These are phyloP conservation scores for Penicillium sp. DNA, from an alignment of 2,329 filamentous ascomycete genomes.

Conservation along the genomic window DNA sequence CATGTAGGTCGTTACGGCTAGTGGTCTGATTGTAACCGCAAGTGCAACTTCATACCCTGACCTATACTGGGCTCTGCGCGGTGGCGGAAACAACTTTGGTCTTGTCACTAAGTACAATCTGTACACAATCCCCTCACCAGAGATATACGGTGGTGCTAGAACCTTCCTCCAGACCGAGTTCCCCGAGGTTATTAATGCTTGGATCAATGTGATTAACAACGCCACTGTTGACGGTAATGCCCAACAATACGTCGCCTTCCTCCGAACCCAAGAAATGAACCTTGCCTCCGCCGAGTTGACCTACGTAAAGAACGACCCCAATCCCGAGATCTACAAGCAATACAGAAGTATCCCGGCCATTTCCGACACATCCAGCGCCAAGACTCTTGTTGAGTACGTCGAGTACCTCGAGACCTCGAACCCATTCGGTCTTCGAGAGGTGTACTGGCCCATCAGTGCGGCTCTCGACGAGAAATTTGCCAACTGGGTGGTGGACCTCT, in stretches of 20 bases:
- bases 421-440: constrained; percentile 35
- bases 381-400: constrained; percentile 35
- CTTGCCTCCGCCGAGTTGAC: constrained; percentile 38
- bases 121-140: constrained; percentile 37
- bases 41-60: constrained; percentile 33
- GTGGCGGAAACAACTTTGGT: constrained; percentile 43
- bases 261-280: constrained; percentile 26
- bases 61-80: constrained; percentile 44
- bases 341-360: constrained; percentile 37
- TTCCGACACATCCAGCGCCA: constrained; percentile 31
- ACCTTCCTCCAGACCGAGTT: constrained; percentile 33
- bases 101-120: constrained; percentile 45
- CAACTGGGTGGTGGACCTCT: constrained; percentile 26
- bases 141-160: constrained; percentile 43
- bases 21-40: constrained; percentile 34
- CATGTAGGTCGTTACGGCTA: constrained; percentile 28
- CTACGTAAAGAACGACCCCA: constrained; percentile 39
- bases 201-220: constrained; percentile 33
- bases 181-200: constrained; percentile 32
- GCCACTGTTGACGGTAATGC: constrained; percentile 37
- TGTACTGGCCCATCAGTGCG: constrained; percentile 37
- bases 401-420: constrained; percentile 36
- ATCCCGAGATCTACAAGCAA: constrained; percentile 40
- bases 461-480: constrained; percentile 32
- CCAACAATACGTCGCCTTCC: constrained; percentile 36